Evolutionary conservation across 176 grass and related monocot genomes (phyloP).

Genomic region (sorghum (Sorghum bicolor)): DNA sequence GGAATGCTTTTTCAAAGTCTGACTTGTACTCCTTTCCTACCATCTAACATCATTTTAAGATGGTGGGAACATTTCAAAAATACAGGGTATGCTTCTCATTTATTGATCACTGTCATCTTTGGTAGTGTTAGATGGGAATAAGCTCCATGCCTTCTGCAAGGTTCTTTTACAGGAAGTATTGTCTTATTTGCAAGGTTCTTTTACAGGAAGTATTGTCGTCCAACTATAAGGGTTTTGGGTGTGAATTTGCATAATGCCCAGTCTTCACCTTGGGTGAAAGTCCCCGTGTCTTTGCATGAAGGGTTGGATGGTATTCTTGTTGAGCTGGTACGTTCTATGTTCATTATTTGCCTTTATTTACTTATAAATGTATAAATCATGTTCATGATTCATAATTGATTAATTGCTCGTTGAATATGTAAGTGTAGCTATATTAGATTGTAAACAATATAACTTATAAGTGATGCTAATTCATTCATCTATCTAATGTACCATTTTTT

Average conservation of each 20-base stretch:
- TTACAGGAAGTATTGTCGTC: neutral
- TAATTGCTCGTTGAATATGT: neutral
- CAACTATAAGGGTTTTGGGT: neutral
- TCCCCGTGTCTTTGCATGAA: neutral
- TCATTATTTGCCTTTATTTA: neutral
- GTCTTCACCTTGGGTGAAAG: neutral
- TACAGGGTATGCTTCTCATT: neutral
- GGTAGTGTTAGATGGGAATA: neutral
- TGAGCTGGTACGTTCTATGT: neutral
- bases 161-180: too few relatives aligned
- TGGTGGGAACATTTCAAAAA: conserved; percentile 7
- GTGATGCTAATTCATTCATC: neutral
- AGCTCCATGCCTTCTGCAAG: neutral
- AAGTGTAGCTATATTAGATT: neutral
- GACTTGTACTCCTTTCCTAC: neutral
- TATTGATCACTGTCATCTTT: neutral
- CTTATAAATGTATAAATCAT: neutral
- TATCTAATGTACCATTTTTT: neutral
- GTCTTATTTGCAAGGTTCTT: neutral
- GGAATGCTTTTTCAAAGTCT: conserved; percentile 12
- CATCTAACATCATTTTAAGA: conserved; percentile 13
- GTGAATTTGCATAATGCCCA: conserved; percentile 5
- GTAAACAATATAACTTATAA: neutral
- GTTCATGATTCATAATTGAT: neutral
- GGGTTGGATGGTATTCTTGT: conserved; percentile 5